Percentiles rank a stretch among this genome's conserved stretches.
These are phyloP conservation scores for Epichloe gansuensis DNA, from an alignment of 2,329 filamentous ascomycete species.

Conservation along the genomic window DNA sequence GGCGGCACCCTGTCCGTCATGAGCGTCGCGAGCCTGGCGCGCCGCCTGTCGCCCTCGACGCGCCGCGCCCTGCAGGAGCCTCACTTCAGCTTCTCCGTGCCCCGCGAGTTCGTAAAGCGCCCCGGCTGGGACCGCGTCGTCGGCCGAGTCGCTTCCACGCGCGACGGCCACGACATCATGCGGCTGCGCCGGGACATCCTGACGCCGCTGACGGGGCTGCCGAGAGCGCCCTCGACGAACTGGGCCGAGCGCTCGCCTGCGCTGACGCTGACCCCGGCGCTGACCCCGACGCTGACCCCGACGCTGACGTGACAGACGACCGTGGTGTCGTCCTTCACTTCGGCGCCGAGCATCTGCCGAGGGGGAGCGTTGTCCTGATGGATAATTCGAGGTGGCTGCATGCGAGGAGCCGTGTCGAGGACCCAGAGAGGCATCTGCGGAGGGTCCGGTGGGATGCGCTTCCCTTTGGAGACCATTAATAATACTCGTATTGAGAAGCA, in stretches of 20 bases:
- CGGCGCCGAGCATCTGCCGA: slow-evolving; percentile 15
- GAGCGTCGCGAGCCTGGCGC: not conserved
- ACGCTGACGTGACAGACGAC: not conserved
- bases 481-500: too few species aligned
- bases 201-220: slow-evolving; percentile 15
- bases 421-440: not conserved
- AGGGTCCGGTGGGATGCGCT: slow-evolving; percentile 1
- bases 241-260: slow-evolving; percentile 10
- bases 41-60: slow-evolving; percentile 15
- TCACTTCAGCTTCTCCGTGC: slow-evolving; percentile 21
- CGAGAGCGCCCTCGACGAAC: slow-evolving; percentile 12
- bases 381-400: slow-evolving; percentile 14
- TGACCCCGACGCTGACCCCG: too few species aligned
- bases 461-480: not conserved
- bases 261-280: too few species aligned
- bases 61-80: slow-evolving; percentile 12
- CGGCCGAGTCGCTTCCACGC: slow-evolving; percentile 12
- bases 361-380: slow-evolving; percentile 18
- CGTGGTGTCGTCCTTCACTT: slow-evolving; percentile 14
- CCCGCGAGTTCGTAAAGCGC: slow-evolving; percentile 23
- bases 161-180: slow-evolving; percentile 10
- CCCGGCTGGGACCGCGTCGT: slow-evolving; percentile 8
- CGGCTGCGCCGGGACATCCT: slow-evolving; percentile 22
- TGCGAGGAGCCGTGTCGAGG: not conserved
- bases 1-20: not conserved